These are phyloP conservation scores for Acanthamoeba triangularis DNA, from an alignment of 208 protist species.

Conservation along the genomic window DNA sequence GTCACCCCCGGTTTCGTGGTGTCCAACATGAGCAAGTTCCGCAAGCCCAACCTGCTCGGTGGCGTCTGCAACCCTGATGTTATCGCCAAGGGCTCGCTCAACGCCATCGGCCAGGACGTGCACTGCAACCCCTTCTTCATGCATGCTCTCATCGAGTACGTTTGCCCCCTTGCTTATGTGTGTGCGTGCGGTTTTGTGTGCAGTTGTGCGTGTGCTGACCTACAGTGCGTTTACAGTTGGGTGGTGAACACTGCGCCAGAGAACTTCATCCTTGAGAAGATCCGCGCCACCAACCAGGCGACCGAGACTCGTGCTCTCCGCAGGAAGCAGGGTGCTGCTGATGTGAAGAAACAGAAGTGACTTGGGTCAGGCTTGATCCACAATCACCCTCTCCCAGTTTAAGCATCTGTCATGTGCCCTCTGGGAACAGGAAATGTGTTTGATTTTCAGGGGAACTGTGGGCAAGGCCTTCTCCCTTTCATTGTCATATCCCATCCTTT, in stretches of 20 bases:
- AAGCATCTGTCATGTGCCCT: too few species aligned
- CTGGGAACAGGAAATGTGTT: too few species aligned
- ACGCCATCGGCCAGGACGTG: slow-evolving; percentile 32
- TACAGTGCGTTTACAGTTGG: background rate
- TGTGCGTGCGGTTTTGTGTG: background rate
- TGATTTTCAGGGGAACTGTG: too few species aligned
- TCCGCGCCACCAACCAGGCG: slow-evolving; percentile 39
- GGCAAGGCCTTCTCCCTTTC: too few species aligned
- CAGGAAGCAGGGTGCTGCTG: slow-evolving; percentile 1
- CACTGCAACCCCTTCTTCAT: slow-evolving; percentile 69
- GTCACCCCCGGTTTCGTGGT: slow-evolving; percentile 71
- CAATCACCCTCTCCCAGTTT: too few species aligned
- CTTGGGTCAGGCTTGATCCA: background rate
- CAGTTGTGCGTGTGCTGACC: background rate
- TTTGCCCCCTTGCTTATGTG: background rate
- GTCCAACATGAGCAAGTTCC: slow-evolving; percentile 79
- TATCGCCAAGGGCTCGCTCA: slow-evolving; percentile 58
- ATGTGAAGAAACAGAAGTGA: slow-evolving; percentile 68
- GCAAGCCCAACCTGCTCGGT: slow-evolving; percentile 28
- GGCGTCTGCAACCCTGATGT: slow-evolving; percentile 63
- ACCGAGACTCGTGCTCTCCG: slow-evolving; percentile 60
- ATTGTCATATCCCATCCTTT: too few species aligned
- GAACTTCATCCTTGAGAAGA: slow-evolving; percentile 62
- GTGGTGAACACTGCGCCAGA: slow-evolving; percentile 1
- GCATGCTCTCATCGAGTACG: slow-evolving; percentile 68